These are phyloP conservation scores for Stemphylium vesicarium DNA, from an alignment of 2,329 filamentous ascomycete genomes.

Conservation along the genomic window DNA sequence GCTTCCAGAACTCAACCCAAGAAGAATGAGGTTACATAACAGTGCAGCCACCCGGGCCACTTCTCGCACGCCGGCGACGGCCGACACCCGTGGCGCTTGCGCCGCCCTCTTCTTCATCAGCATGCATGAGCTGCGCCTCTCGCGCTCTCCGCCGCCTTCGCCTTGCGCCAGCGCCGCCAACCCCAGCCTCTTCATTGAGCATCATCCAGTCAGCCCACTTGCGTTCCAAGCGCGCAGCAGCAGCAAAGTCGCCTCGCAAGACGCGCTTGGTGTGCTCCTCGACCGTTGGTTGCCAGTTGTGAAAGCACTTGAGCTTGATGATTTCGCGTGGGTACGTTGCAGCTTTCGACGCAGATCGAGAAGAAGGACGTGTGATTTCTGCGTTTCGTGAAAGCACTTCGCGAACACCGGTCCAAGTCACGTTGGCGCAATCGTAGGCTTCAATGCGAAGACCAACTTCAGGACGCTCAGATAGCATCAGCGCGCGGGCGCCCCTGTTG, in stretches of 20 bases:
- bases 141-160: conserved; percentile 77
- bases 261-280: conserved; percentile 92
- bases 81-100: conserved; percentile 44
- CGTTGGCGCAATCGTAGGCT: conserved; percentile 88
- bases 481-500: conserved; percentile 53
- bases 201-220: conserved; percentile 98
- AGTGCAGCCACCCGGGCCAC: conserved; percentile 54
- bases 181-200: conserved; percentile 81
- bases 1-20: background rate
- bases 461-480: conserved; percentile 40
- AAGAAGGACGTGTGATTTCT: conserved; percentile 64
- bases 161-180: conserved; percentile 66
- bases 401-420: conserved; percentile 90
- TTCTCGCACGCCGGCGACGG: conserved; percentile 54
- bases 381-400: conserved; percentile 87
- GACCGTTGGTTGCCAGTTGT: conserved; percentile 92
- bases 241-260: conserved; percentile 73
- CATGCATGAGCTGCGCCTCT: conserved; percentile 80
- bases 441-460: conserved; percentile 73
- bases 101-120: conserved; percentile 76
- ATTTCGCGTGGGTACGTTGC: conserved; percentile 75
- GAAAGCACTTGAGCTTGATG: conserved; percentile 90
- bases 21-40: conserved; percentile 51
- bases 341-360: conserved; percentile 34
- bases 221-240: conserved; percentile 79